Evolutionary conservation across 371 early-diverging fungal species (phyloP).

Genomic region (Mucor mucedo): DNA sequence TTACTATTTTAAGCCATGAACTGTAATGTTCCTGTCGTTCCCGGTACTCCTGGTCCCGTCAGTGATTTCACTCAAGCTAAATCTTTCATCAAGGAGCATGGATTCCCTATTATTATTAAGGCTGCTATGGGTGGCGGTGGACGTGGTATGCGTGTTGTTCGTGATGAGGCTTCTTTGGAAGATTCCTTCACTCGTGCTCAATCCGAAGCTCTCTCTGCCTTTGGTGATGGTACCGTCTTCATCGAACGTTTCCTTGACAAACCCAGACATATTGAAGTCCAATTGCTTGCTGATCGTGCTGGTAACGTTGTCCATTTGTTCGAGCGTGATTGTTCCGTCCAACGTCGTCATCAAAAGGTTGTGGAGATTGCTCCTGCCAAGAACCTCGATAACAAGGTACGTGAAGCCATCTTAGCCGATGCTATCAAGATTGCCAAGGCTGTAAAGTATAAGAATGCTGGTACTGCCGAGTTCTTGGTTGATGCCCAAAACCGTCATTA

Average conservation of each 20-base stretch:
- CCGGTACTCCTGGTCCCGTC: constrained; percentile 89
- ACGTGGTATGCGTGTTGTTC: constrained; percentile 95
- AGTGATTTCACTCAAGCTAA: constrained; percentile 66
- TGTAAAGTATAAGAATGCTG: constrained; percentile 93
- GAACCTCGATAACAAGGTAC: constrained; percentile 64
- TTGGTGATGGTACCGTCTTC: constrained; percentile 96
- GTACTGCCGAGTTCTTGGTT: constrained; percentile 97
- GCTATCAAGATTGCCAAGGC: constrained; percentile 90
- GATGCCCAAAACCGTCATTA: constrained; percentile 87
- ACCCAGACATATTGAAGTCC: constrained; percentile 98
- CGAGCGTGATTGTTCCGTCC: constrained; percentile 98
- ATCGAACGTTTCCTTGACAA: constrained; percentile 92
- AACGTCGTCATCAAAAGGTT: constrained; percentile 98
- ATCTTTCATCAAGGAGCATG: constrained; percentile 79
- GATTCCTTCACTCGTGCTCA: constrained; percentile 82
- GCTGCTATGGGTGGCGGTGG: constrained; percentile 98
- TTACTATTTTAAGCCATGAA: constrained; percentile 62
- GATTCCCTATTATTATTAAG: constrained; percentile 96
- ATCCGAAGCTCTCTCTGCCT: constrained; percentile 89
- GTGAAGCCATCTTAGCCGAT: constrained; percentile 84
- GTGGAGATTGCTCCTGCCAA: constrained; percentile 94
- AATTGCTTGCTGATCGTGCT: constrained; percentile 87
- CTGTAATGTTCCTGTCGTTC: constrained; percentile 85
- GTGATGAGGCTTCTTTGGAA: constrained; percentile 65
- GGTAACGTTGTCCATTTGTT: constrained; percentile 90